These are phyloP conservation scores for Candida succiphila DNA, from an alignment of 805 yeast genomes.

Conservation along the genomic window DNA sequence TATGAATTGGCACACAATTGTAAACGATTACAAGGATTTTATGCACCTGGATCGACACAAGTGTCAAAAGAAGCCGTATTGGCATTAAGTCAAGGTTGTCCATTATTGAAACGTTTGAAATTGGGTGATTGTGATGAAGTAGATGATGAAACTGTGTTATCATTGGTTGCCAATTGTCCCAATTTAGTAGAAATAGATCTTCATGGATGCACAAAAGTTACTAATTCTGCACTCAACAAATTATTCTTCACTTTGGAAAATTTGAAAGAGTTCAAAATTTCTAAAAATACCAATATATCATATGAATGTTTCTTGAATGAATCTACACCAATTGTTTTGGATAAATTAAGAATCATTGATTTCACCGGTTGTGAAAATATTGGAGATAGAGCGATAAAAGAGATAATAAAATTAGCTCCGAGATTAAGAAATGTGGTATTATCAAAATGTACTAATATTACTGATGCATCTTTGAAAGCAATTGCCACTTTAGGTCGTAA, in stretches of 20 bases:
- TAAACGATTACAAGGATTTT: constrained; percentile 75
- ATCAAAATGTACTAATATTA: constrained; percentile 80
- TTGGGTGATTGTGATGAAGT: constrained; percentile 62
- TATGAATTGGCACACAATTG: constrained; percentile 60
- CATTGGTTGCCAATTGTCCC: constrained; percentile 63
- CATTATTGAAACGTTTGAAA: constrained; percentile 72
- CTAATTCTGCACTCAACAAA: constrained; percentile 48
- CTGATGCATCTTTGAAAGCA: constrained; percentile 69
- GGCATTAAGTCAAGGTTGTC: constrained; percentile 50
- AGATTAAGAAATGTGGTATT: constrained; percentile 77
- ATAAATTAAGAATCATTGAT: constrained; percentile 71
- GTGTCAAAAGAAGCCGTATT: constrained; percentile 59
- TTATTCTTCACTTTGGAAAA: constrained; percentile 57
- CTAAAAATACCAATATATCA: constrained; percentile 60
- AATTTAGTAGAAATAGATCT: constrained; percentile 83
- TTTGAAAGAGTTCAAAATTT: constrained; percentile 75
- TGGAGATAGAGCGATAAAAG: constrained; percentile 70
- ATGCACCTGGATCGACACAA: constrained; percentile 75
- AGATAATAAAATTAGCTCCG: constrained; percentile 70
- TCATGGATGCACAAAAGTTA: constrained; percentile 67
- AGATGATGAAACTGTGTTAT: constrained; percentile 50
- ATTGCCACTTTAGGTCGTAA: constrained; percentile 68
- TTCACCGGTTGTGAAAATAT: constrained; percentile 75
- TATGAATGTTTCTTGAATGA: constrained; percentile 45
- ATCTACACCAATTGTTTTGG: constrained; percentile 30